A percentile compares a stretch with the other conserved stretches of the same genome.
phyloP scores from a whole-genome alignment of 257 asterid genomes.

The Nicotiana attenuata region DNA sequence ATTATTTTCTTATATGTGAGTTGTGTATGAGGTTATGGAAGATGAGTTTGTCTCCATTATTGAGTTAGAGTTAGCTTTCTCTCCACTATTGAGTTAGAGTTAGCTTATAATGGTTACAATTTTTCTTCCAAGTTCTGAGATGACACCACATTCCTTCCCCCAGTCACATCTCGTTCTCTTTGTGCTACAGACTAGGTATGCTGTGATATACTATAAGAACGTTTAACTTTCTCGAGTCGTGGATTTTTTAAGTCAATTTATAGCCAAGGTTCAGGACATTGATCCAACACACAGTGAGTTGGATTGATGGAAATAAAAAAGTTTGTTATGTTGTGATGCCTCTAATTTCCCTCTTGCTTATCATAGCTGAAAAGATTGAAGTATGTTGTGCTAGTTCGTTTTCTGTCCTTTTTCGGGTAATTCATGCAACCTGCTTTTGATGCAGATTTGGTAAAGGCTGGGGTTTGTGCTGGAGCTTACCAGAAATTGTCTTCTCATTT shows the following conservation, averaged over 20 bases:
- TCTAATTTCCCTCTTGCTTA: neutral
- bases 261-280: neutral
- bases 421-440: neutral
- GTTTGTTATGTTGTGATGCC: neutral
- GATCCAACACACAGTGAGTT: neutral
- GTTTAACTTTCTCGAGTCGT: neutral
- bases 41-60: neutral
- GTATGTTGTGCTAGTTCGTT: neutral
- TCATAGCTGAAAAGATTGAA: neutral
- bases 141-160: neutral
- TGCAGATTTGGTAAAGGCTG: neutral
- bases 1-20: neutral
- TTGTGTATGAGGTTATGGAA: neutral
- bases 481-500: slow-evolving; percentile 1
- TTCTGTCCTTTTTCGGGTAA: neutral
- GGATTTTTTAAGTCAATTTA: neutral
- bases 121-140: neutral
- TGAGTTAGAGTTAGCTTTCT: neutral
- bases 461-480: neutral
- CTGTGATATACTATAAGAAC: neutral
- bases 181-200: neutral
- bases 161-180: neutral
- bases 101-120: neutral
- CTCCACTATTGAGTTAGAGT: neutral
- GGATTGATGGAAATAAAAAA: neutral